Evolutionary conservation across 73 alveolate species (phyloP), one percentile per base, ranked within the genome.

Genomic region (Tetrahymena elliotti): DNA sequence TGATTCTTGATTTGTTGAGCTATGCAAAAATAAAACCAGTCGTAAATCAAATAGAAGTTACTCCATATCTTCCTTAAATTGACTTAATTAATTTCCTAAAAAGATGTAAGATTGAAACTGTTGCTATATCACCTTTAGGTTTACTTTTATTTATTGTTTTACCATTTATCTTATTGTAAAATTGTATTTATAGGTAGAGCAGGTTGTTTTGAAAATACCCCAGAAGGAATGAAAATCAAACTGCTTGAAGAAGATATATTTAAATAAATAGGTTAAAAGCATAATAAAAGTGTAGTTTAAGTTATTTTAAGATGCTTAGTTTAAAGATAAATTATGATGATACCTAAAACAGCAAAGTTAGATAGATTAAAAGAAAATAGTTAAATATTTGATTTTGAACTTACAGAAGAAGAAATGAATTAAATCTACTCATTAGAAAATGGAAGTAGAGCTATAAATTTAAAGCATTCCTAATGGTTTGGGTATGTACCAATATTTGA

Each of bases 281-380:
- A 97, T 92, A 53, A 84, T 33, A 97, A 97, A 93, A 83, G 97
- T 18, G 96, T 83, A 33, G 96, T 96, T 31, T 94, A 97, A 94
- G 95, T 97, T 24, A 38, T 95, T 13, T 95, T 97, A 10, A 97
- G 95, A 83, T 97, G 98, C 97, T 95, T 98, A n/a, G 54, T 93
- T 24, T 95, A 96, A 83, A 95, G 97, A 94, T 94, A 96, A 33
- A 94, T 96, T 33, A 96, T 96, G 34, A 95, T 97, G 41, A 96
- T 98, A 36, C 98, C 99, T 4, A 98, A 97, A 52, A 97, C 99
- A 24, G 83, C 95, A 24, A 96, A 95, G 83, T 95, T 94, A n/a
- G 95, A 95, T 39, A 95, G 99, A 94, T 84, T 97, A 83, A 94
- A 94, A 84, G 98, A 96, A 88, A 97, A 98, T 97, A 94, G 96